Percentiles rank a stretch among this genome's conserved stretches.
Evolutionary conservation across 768 basidiomycete species (phyloP).

Genomic region (Brasilioporus rufonigricans): DNA sequence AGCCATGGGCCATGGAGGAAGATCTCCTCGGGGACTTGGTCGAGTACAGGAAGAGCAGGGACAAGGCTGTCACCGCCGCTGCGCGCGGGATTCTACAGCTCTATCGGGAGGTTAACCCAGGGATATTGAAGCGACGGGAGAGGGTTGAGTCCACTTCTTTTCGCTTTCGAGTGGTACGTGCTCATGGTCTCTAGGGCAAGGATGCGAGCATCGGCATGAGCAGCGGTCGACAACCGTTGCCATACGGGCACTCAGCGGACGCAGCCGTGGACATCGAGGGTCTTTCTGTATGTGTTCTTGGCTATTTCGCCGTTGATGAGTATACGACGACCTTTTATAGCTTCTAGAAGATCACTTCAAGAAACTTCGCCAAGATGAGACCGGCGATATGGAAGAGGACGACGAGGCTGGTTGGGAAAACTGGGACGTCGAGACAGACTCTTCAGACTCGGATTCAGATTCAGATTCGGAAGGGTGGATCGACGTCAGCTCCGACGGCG

Average conservation of each 20-base stretch:
- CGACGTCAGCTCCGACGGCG: constrained; percentile 68
- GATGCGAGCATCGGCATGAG: constrained; percentile 77
- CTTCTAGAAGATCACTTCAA: constrained; percentile 86
- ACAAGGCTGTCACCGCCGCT: constrained; percentile 90
- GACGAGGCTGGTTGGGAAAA: constrained; percentile 78
- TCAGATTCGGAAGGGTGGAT: constrained; percentile 75
- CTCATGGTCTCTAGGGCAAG: constrained; percentile 64
- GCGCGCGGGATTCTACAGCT: constrained; percentile 84
- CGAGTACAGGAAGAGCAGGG: constrained; percentile 92
- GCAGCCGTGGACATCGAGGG: constrained; percentile 88
- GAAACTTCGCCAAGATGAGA: constrained; percentile 63
- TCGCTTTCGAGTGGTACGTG: not conserved
- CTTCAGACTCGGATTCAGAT: constrained; percentile 52
- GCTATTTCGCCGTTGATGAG: not conserved
- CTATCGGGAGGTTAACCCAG: constrained; percentile 95
- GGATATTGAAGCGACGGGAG: constrained; percentile 85
- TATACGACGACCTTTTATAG: constrained; percentile 36
- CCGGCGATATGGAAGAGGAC: constrained; percentile 54
- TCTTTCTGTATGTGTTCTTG: constrained; percentile 58
- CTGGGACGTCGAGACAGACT: constrained; percentile 84
- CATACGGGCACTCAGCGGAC: constrained; percentile 77
- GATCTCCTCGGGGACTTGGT: constrained; percentile 90
- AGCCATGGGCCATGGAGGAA: constrained; percentile 97
- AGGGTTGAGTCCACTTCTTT: constrained; percentile 47
- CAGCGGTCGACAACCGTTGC: constrained; percentile 62